These are phyloP conservation scores for Endotrypanum monterogeii DNA, from an alignment of 208 protist genomes.

Conservation along the genomic window DNA sequence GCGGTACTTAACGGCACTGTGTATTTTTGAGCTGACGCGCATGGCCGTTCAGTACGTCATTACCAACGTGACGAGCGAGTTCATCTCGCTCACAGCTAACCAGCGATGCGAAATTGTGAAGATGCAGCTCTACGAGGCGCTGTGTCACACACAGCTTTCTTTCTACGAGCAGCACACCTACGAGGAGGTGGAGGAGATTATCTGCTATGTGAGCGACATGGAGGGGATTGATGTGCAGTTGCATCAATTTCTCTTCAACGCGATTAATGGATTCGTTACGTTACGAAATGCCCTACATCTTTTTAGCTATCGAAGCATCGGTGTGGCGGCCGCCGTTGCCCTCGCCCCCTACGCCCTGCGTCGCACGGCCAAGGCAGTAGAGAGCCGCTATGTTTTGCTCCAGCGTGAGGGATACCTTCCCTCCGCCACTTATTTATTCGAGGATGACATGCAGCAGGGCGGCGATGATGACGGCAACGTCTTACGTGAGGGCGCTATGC, in stretches of 20 bases:
- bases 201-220: constrained; percentile 79
- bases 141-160: constrained; percentile 51
- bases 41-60: constrained; percentile 44
- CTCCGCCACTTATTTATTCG: constrained; percentile 27
- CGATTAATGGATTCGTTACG: constrained; percentile 29
- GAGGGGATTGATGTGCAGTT: constrained; percentile 79
- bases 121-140: constrained; percentile 57
- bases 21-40: constrained; percentile 50
- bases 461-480: constrained; percentile 29
- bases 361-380: constrained; percentile 17
- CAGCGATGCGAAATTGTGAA: constrained; percentile 52
- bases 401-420: constrained; percentile 32
- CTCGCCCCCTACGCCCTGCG: constrained; percentile 28
- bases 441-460: constrained; percentile 26
- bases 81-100: constrained; percentile 45
- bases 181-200: constrained; percentile 66
- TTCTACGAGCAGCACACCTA: constrained; percentile 64
- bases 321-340: constrained; percentile 18
- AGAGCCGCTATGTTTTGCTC: constrained; percentile 23
- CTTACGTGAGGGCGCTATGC: constrained; percentile 56
- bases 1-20: constrained; percentile 27
- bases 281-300: constrained; percentile 30
- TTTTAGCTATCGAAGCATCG: constrained; percentile 25
- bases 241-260: constrained; percentile 49
- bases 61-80: constrained; percentile 40